These are phyloP conservation scores for Rubus idaeus DNA, from an alignment of 306 rosid species.

Conservation along the genomic window DNA sequence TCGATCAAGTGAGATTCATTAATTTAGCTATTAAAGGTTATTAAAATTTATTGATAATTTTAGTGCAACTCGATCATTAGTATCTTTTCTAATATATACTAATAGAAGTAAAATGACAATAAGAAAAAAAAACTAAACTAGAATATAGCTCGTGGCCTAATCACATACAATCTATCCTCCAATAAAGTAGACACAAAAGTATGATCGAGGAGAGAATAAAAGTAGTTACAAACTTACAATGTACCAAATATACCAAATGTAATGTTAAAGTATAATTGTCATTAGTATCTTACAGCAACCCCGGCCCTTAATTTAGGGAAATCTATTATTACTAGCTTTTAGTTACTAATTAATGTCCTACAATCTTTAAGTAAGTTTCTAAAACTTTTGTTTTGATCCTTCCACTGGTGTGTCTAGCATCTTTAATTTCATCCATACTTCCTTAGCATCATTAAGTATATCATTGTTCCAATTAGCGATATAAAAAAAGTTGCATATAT, in stretches of 20 bases:
- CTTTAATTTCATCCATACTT: background rate
- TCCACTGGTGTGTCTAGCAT: background rate
- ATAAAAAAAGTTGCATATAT: background rate
- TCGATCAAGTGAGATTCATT: background rate
- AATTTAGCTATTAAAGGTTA: no score
- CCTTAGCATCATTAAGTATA: background rate
- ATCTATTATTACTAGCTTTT: background rate
- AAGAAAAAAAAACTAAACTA: no score
- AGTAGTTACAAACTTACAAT: background rate
- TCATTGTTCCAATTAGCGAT: background rate
- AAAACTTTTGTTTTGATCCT: no score
- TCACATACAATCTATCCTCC: background rate
- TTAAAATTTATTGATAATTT: background rate
- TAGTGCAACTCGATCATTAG: background rate
- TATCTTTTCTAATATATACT: background rate
- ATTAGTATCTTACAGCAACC: background rate
- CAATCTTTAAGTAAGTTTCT: background rate
- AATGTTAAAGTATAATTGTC: background rate
- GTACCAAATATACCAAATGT: background rate
- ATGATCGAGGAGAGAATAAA: background rate
- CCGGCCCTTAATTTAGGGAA: background rate
- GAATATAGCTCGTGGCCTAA: background rate
- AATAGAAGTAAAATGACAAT: background rate
- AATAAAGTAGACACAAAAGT: background rate
- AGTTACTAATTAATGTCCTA: no score